phyloP scores from a whole-genome alignment of 805 yeast genomes.

The Brettanomyces bruxellensis region DNA sequence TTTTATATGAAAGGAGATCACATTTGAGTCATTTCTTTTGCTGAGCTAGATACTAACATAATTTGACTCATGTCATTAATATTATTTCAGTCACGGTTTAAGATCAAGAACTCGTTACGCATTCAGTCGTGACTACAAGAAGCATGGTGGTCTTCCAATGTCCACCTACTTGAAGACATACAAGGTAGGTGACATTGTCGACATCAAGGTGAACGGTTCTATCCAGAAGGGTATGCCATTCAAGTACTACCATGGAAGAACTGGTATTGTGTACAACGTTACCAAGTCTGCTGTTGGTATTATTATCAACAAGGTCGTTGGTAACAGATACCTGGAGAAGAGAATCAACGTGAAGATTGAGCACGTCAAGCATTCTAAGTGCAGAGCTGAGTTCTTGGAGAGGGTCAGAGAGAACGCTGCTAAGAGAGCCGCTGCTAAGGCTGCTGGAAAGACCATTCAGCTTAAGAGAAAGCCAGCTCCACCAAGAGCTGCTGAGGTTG shows the following conservation, averaged over 20 bases:
- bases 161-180: slow-evolving; percentile 95
- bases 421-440: slow-evolving; percentile 89
- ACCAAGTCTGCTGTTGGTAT: slow-evolving; percentile 99
- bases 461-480: slow-evolving; percentile 98
- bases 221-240: slow-evolving; percentile 99
- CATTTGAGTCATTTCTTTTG: too few species aligned
- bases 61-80: background rate
- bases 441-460: slow-evolving; percentile 79
- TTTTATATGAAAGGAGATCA: too few species aligned
- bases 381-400: slow-evolving; percentile 98
- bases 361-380: slow-evolving; percentile 99
- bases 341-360: slow-evolving; percentile 97
- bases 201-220: slow-evolving; percentile 98
- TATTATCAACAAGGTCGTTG: slow-evolving; percentile 95
- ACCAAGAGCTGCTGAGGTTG: slow-evolving; percentile 90
- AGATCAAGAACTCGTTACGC: slow-evolving; percentile 99
- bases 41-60: too few species aligned
- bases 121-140: slow-evolving; percentile 99
- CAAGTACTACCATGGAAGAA: slow-evolving; percentile 99
- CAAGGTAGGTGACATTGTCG: slow-evolving; percentile 99
- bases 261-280: slow-evolving; percentile 98
- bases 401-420: slow-evolving; percentile 98
- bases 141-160: slow-evolving; percentile 90
- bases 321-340: slow-evolving; percentile 98
- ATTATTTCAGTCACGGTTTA: slow-evolving; percentile 85